These are phyloP conservation scores for Neurospora pannonica DNA, from an alignment of 495 filamentous ascomycete species.

Conservation along the genomic window DNA sequence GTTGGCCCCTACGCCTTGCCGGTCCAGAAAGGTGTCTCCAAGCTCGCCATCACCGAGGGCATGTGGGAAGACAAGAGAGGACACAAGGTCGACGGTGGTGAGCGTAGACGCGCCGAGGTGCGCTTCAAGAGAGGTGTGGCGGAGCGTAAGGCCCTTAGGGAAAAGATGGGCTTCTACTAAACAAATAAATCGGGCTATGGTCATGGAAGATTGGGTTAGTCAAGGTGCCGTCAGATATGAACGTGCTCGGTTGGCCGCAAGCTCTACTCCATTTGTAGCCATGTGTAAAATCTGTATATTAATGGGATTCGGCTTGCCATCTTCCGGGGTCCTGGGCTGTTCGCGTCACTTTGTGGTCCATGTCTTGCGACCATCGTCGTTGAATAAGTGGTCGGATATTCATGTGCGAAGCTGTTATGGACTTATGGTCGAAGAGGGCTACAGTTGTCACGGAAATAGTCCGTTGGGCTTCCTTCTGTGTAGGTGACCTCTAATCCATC, in stretches of 20 bases:
- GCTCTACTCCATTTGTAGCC: background rate
- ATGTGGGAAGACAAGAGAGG: conserved; percentile 83
- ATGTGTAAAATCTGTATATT: conserved; percentile 20
- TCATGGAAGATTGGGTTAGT: background rate
- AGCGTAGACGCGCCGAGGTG: conserved; percentile 78
- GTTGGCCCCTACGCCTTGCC: conserved; percentile 58
- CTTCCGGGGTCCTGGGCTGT: background rate
- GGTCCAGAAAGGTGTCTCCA: conserved; percentile 55
- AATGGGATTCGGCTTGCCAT: conserved; percentile 5
- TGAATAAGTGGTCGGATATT: background rate
- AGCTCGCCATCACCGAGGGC: conserved; percentile 63
- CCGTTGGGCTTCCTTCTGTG: background rate
- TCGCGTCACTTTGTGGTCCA: background rate
- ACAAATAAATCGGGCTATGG: background rate
- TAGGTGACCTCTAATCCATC: background rate
- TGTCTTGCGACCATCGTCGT: background rate
- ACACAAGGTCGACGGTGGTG: conserved; percentile 91
- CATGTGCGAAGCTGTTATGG: background rate
- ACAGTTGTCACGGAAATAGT: background rate
- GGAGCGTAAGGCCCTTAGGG: conserved; percentile 36
- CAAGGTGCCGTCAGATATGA: background rate
- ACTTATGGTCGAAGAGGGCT: background rate
- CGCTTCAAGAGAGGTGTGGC: conserved; percentile 46
- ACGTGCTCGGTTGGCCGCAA: background rate
- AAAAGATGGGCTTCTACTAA: conserved; percentile 22